phyloP scores from a whole-genome alignment of 257 asterid species.

The Linderniella brevidens region DNA sequence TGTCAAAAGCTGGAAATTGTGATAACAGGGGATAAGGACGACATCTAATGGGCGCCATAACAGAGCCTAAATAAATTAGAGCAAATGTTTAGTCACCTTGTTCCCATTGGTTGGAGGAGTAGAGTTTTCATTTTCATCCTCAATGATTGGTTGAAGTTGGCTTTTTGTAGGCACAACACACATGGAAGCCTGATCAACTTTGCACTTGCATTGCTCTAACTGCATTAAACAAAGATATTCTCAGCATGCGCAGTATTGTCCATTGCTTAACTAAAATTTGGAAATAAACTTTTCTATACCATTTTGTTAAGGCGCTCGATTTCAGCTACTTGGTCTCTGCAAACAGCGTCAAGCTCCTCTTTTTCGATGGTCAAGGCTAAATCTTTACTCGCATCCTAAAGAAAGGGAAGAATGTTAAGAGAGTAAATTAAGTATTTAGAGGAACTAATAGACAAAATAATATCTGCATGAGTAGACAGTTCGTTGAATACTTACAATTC shows the following conservation, averaged over 20 bases:
- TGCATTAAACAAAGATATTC: slow-evolving; percentile 21
- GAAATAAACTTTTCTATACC: slow-evolving; percentile 19
- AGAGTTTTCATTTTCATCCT: slow-evolving; percentile 18
- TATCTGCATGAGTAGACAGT: no score
- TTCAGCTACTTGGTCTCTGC: slow-evolving; percentile 68
- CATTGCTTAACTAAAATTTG: no score
- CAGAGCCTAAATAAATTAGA: background rate
- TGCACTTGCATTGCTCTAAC: slow-evolving; percentile 48
- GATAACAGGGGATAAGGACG: background rate
- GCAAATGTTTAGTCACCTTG: slow-evolving; percentile 18
- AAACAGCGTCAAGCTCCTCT: slow-evolving; percentile 51
- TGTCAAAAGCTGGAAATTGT: slow-evolving; percentile 37
- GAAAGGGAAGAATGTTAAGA: background rate
- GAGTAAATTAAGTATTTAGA: background rate
- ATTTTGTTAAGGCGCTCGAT: slow-evolving; percentile 53
- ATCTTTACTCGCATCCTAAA: slow-evolving; percentile 35
- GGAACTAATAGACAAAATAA: no score
- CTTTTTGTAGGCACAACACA: slow-evolving; percentile 20
- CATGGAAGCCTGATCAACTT: slow-evolving; percentile 13
- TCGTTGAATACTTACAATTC: slow-evolving; percentile 7
- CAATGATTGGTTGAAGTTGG: slow-evolving; percentile 23
- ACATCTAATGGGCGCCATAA: background rate
- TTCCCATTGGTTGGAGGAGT: slow-evolving; percentile 14
- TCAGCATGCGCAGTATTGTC: background rate
- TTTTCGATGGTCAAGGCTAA: slow-evolving; percentile 19